Evolutionary conservation across 345 rosid genomes (phyloP).

Genomic region (Eucalyptus curtisii): DNA sequence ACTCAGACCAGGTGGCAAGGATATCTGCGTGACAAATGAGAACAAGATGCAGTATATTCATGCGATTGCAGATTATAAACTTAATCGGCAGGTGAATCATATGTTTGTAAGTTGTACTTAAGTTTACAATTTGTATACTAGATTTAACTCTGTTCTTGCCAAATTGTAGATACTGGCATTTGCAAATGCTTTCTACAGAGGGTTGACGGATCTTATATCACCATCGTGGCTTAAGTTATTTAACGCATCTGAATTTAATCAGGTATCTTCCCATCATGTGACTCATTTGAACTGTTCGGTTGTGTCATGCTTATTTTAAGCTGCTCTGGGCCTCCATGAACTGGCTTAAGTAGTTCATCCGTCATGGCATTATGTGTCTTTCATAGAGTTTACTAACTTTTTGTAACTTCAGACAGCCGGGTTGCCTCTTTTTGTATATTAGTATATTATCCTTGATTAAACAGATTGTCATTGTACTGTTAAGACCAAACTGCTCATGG

Average conservation of each 20-base stretch:
- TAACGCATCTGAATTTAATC: slow-evolving; percentile 92
- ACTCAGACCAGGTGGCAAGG: slow-evolving; percentile 88
- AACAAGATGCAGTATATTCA: slow-evolving; percentile 98
- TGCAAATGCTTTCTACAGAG: slow-evolving; percentile 93
- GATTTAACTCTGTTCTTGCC: slow-evolving; percentile 1
- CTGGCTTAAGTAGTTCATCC: not conserved
- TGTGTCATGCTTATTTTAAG: not conserved
- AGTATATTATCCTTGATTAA: not conserved
- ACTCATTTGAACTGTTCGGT: not conserved
- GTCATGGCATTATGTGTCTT: not conserved
- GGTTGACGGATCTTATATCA: slow-evolving; percentile 78
- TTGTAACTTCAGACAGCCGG: not conserved
- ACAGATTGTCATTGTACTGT: not conserved
- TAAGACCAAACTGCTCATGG: not conserved
- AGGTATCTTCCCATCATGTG: slow-evolving; percentile 28
- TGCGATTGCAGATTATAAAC: slow-evolving; percentile 97
- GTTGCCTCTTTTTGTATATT: not conserved
- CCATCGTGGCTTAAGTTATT: slow-evolving; percentile 91
- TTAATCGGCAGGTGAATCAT: slow-evolving; percentile 75
- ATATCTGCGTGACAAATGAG: slow-evolving; percentile 64
- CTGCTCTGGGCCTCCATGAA: not conserved
- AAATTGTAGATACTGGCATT: slow-evolving; percentile 75
- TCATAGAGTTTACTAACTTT: not conserved
- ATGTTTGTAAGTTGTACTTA: not conserved
- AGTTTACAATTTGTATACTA: not conserved